These are phyloP conservation scores for Sporothrix curviconia DNA, from an alignment of 2,329 filamentous ascomycete species.

Conservation along the genomic window DNA sequence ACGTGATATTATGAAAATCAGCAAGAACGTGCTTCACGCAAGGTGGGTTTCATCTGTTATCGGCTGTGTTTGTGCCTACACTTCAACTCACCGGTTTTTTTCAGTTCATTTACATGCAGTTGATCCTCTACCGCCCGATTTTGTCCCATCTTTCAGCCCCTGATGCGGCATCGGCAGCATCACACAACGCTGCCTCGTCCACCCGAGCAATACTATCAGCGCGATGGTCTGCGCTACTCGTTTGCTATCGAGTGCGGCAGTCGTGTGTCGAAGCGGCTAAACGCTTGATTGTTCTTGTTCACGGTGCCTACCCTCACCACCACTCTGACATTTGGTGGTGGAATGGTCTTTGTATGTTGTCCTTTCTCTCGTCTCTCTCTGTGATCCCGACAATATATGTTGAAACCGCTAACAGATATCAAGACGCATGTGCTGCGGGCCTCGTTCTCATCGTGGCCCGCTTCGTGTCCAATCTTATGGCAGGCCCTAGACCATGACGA, in stretches of 20 bases:
- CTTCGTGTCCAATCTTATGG: conserved; percentile 13
- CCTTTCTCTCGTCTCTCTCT: too few species aligned
- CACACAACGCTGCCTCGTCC: not conserved
- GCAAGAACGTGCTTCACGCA: conserved; percentile 10
- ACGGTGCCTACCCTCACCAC: conserved; percentile 9
- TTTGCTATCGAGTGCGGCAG: conserved; percentile 15
- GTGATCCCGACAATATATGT: too few species aligned
- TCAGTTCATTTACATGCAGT: conserved; percentile 11
- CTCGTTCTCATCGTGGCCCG: conserved; percentile 15
- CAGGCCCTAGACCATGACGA: conserved; percentile 9
- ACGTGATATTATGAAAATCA: conserved; percentile 2
- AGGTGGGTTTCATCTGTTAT: not conserved
- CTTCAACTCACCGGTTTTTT: too few species aligned
- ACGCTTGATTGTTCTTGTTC: conserved; percentile 9
- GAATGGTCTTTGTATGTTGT: conserved; percentile 13
- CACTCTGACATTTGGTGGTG: conserved; percentile 15
- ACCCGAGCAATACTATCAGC: not conserved
- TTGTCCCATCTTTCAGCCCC: conserved; percentile 8
- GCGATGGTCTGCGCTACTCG: conserved; percentile 12
- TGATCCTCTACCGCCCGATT: conserved; percentile 13
- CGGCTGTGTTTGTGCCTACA: too few species aligned
- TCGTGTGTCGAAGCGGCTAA: conserved; percentile 14
- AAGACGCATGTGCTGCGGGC: conserved; percentile 14
- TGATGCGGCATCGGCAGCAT: not conserved
- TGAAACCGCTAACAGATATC: not conserved